A percentile compares a stretch with the other conserved stretches of the same genome.
phyloP scores from a whole-genome alignment of 805 yeast genomes.

The Torulaspora quercuum region DNA sequence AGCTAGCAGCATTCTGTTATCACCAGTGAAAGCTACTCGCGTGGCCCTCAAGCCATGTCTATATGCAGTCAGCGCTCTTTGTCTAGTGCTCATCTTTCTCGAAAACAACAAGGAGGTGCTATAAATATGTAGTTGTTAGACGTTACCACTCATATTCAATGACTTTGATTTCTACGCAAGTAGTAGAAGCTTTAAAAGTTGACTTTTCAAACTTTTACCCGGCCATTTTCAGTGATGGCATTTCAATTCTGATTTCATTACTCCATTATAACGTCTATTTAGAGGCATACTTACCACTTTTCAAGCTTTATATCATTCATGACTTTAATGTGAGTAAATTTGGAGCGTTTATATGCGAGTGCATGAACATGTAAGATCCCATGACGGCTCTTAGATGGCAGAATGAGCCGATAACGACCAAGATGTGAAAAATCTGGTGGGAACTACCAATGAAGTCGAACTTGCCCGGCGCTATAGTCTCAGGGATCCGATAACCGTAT shows the following conservation, averaged over 20 bases:
- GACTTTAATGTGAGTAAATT: constrained; percentile 19
- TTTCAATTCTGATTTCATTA: no score
- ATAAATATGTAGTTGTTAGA: no score
- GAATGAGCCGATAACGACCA: constrained; percentile 72
- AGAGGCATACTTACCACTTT: background rate
- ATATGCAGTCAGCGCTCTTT: constrained; percentile 50
- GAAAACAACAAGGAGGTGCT: background rate
- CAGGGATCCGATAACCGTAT: constrained; percentile 80
- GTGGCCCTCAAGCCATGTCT: constrained; percentile 67
- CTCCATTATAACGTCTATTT: no score
- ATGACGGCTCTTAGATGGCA: constrained; percentile 70
- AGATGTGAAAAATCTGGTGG: constrained; percentile 78
- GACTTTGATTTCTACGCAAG: no score
- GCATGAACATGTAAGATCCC: constrained; percentile 48
- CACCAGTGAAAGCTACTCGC: constrained; percentile 51
- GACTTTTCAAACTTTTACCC: no score
- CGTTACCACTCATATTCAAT: no score
- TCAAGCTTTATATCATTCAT: background rate
- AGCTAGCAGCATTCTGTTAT: constrained; percentile 46
- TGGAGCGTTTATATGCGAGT: constrained; percentile 29
- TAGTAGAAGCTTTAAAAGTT: no score
- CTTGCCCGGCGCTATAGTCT: constrained; percentile 54
- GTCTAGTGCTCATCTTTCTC: constrained; percentile 10
- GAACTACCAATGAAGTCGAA: constrained; percentile 74
- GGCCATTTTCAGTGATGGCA: no score